phyloP scores from a whole-genome alignment of 345 rosid species.

The Boechera retrofracta region DNA sequence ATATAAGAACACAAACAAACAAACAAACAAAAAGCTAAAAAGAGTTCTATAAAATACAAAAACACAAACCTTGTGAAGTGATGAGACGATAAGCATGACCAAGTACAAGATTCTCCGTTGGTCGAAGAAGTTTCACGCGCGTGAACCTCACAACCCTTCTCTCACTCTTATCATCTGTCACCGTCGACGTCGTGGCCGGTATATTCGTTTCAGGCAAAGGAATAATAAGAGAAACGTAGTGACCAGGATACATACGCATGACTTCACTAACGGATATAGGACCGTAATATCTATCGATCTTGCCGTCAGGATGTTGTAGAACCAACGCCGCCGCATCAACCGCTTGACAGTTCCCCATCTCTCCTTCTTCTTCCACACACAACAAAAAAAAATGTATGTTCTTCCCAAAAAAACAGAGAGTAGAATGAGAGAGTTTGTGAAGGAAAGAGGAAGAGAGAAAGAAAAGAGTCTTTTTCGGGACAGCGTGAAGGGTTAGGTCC shows the following conservation, averaged over 20 bases:
- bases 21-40: not conserved
- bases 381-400: not conserved
- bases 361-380: not conserved
- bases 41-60: not conserved
- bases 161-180: conserved; percentile 25
- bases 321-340: conserved; percentile 95
- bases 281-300: conserved; percentile 80
- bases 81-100: conserved; percentile 96
- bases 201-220: conserved; percentile 65
- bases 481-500: conserved; percentile 57
- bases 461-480: conserved; percentile 63
- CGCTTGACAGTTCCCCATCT: conserved; percentile 98
- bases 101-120: conserved; percentile 75
- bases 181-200: conserved; percentile 12
- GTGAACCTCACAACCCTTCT: conserved; percentile 54
- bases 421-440: conserved; percentile 32
- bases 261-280: conserved; percentile 70
- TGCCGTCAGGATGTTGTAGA: conserved; percentile 88
- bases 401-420: conserved; percentile 4
- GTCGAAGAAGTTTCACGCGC: conserved; percentile 91
- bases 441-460: conserved; percentile 39
- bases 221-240: conserved; percentile 89
- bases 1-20: not conserved
- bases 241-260: conserved; percentile 87
- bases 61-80: conserved; percentile 77